phyloP scores from a whole-genome alignment of 768 basidiomycete species.

The Daedaleopsis nitida region DNA sequence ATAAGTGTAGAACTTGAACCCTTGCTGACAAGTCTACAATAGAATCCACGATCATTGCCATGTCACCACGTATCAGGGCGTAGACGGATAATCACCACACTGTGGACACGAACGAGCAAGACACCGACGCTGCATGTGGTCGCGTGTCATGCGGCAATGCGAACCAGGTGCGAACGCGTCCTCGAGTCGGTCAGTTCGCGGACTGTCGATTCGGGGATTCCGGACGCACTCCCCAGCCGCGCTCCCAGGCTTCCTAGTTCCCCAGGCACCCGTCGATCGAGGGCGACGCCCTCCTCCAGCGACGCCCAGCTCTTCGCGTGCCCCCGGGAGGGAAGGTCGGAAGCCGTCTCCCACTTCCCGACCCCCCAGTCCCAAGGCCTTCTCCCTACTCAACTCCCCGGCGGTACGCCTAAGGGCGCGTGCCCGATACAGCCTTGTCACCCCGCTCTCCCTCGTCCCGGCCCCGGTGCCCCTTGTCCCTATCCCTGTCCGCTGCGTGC shows the following conservation, averaged over 20 bases:
- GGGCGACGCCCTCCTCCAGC: constrained; percentile 3
- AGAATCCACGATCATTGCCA: not conserved
- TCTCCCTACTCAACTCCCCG: not conserved
- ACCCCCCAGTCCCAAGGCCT: not conserved
- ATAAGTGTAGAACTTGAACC: not conserved
- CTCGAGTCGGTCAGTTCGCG: constrained; percentile 5
- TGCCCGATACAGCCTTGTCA: not conserved
- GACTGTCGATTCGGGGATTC: constrained; percentile 8
- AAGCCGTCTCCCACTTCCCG: not conserved
- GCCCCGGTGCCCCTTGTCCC: not conserved
- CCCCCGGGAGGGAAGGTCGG: not conserved
- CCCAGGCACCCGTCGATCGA: constrained; percentile 16
- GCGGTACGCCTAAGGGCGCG: not conserved
- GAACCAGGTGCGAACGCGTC: too few species aligned
- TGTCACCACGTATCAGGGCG: not conserved
- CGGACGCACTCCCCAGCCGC: not conserved
- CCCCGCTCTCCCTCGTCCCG: too few species aligned
- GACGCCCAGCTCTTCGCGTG: constrained; percentile 6
- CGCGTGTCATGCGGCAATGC: too few species aligned
- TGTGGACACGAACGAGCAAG: too few species aligned
- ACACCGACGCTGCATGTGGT: too few species aligned
- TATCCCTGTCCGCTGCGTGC: not conserved
- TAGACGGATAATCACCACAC: too few species aligned
- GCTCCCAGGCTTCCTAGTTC: constrained; percentile 1
- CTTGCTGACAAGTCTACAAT: not conserved